Conservation (phyloP, 176 grass and related monocot genomes). For the Hsuehochloa calcarea region DNA sequence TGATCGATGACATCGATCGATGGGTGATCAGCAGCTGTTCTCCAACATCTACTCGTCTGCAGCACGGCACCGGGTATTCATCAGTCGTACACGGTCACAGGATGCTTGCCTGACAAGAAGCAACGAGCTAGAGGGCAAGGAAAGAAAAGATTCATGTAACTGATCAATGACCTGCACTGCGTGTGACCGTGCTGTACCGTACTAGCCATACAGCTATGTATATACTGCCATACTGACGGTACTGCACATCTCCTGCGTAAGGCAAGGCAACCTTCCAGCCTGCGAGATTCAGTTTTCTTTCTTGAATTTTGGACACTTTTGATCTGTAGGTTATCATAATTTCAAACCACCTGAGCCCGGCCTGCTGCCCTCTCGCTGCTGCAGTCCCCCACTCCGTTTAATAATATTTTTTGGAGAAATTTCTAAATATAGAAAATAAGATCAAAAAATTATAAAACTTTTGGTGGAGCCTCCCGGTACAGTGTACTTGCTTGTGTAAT, state of each 20-base stretch:
- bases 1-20: neutral
- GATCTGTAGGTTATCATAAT: too few relatives aligned
- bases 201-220: neutral
- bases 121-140: neutral
- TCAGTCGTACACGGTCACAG: neutral
- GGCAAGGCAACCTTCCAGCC: neutral
- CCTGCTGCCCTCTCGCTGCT: too few relatives aligned
- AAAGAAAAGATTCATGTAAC: neutral
- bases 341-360: too few relatives aligned
- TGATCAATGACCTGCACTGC: neutral
- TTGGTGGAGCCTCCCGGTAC: too few relatives aligned
- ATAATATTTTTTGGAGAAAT: too few relatives aligned
- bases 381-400: too few relatives aligned
- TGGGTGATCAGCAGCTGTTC: neutral
- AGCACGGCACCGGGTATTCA: neutral
- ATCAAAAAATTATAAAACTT: too few relatives aligned
- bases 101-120: slow-evolving; percentile 2
- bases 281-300: neutral
- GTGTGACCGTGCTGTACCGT: neutral
- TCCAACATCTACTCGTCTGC: neutral
- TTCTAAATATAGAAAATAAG: too few relatives aligned
- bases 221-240: neutral
- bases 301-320: too few relatives aligned
- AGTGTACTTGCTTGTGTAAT: too few relatives aligned
- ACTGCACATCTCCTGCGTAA: neutral